These are phyloP conservation scores for Wickerhamiella azymoides DNA, from an alignment of 805 yeast species.

Conservation along the genomic window DNA sequence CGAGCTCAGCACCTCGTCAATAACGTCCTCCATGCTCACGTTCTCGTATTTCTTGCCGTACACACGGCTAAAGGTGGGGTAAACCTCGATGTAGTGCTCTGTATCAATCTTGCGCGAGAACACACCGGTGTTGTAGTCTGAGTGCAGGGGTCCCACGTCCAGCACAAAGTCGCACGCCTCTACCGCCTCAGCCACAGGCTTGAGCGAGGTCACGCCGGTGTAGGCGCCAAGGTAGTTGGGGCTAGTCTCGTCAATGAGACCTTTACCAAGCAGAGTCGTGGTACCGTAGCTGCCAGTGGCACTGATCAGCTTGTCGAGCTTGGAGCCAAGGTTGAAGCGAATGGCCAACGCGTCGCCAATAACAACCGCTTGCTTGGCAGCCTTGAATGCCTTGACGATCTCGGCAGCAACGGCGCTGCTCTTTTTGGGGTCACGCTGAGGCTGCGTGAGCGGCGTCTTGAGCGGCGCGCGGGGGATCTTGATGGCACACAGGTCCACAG, in stretches of 20 bases:
- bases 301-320: conserved; percentile 34
- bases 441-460: conserved; percentile 22
- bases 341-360: conserved; percentile 59
- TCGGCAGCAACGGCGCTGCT: conserved; percentile 27
- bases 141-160: conserved; percentile 51
- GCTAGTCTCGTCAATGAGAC: conserved; percentile 56
- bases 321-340: conserved; percentile 30
- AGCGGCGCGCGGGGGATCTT: conserved; percentile 29
- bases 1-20: conserved; percentile 20
- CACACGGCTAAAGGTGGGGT: conserved; percentile 40
- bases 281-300: conserved; percentile 41
- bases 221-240: conserved; percentile 57
- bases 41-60: conserved; percentile 21
- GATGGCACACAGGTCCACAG: conserved; percentile 48
- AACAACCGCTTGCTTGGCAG: conserved; percentile 45
- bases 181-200: conserved; percentile 35
- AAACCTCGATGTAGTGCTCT: conserved; percentile 34
- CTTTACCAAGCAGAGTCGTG: conserved; percentile 57
- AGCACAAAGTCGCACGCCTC: conserved; percentile 52
- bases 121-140: conserved; percentile 60
- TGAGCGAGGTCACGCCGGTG: conserved; percentile 43
- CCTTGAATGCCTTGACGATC: conserved; percentile 39
- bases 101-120: conserved; percentile 36
- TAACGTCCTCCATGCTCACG: conserved; percentile 15
- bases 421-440: neutral